Evolutionary conservation across 352 stramenopile species (phyloP), one percentile per base, ranked within the genome.

Genomic region (Thalassiosira hispida): DNA sequence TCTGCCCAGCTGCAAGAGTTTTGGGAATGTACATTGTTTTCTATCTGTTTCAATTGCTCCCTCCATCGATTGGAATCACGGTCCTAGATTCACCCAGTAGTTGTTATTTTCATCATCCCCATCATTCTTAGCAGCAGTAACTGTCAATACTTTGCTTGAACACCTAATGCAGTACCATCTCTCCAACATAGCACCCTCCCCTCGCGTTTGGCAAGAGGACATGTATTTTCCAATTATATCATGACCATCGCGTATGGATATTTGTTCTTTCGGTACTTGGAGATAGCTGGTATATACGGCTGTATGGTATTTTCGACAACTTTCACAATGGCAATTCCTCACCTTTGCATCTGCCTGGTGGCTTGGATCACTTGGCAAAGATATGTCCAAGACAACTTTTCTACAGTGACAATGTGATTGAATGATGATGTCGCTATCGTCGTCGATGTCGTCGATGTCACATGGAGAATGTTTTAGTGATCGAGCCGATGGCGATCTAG

Each of bases 231-330:
- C n/a, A 47, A 60, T 23, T 42, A 59, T 22, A 49, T 51, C 12
- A 38, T 8, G 23, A 20, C 71, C 49, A 16, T 46, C 9, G 1
- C 31, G 27, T 27, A 64, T 18, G 14, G 29, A 35, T 23, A 82
- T 47, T 35, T 18, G 0, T 51, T 52, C 27, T 46, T 29, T 42
- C n/a, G 31, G 33, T 61, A 64, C n/a, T 31, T 63, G 31, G 6
- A 82, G 60, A 64, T 77, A 82, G 35, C 53, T 72, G 4, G 29
- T 18, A 56, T 65, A 73, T 6, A 59, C 59, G 22, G 47, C 25
- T 12, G 44, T 67, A 51, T 82, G 73, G 68, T 73, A 82, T 55
- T 67, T 75, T 25, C 73, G 67, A 56, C 73, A 82, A 0, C 20
- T 33, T 18, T 16, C 5, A 57, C 73, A 82, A 59, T 82, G 73